A percentile compares a stretch with the other conserved stretches of the same genome.
phyloP scores from a whole-genome alignment of 75 land plant species.

The Sequoiadendron giganteum region DNA sequence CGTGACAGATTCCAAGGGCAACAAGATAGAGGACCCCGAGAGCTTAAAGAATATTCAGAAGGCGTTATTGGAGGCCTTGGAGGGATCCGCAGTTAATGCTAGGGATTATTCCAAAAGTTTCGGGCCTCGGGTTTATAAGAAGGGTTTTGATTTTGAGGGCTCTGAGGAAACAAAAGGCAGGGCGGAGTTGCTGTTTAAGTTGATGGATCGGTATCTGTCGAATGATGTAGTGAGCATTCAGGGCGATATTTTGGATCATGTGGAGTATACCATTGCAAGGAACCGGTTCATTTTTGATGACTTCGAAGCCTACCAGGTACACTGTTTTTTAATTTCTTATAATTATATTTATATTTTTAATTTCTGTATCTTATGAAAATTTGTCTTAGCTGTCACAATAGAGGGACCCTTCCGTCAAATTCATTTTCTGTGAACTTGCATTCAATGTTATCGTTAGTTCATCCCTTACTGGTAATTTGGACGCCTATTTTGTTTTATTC shows the following conservation, averaged over 20 bases:
- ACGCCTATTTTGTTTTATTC: too few relatives aligned
- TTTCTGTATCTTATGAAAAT: neutral
- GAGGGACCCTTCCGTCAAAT: too few relatives aligned
- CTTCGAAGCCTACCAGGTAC: conserved; percentile 85
- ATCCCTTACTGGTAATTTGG: too few relatives aligned
- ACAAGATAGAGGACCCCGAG: conserved; percentile 35
- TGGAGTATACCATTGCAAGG: conserved; percentile 73
- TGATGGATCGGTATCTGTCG: conserved; percentile 74
- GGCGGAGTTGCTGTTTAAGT: conserved; percentile 49
- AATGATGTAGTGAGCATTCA: conserved; percentile 71
- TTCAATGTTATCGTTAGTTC: too few relatives aligned
- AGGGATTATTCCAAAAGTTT: neutral
- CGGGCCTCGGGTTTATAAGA: neutral
- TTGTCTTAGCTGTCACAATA: neutral
- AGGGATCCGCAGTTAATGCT: neutral
- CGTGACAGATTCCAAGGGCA: conserved; percentile 40
- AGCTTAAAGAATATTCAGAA: conserved; percentile 36
- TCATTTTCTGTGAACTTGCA: too few relatives aligned
- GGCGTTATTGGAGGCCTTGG: conserved; percentile 46
- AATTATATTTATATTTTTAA: neutral
- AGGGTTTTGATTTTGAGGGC: neutral
- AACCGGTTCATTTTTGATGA: conserved; percentile 71
- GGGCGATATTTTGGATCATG: conserved; percentile 66
- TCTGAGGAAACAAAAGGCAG: conserved; percentile 26
- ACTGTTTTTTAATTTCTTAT: neutral